phyloP scores from a whole-genome alignment of 2,329 filamentous ascomycete species.

The Sordariomycetes sp. region DNA sequence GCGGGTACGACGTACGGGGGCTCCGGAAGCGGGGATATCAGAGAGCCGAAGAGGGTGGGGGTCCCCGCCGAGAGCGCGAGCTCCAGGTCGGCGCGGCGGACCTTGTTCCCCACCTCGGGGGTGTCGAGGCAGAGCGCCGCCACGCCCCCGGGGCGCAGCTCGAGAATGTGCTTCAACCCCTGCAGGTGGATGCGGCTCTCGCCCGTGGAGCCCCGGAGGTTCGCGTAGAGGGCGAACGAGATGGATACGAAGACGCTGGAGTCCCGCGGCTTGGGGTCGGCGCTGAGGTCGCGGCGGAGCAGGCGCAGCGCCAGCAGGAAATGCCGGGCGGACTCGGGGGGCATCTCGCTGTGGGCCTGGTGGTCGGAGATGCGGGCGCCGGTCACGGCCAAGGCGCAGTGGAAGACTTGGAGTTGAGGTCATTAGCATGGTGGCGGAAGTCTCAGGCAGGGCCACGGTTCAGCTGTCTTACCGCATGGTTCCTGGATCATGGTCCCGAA shows the following conservation, averaged over 20 bases:
- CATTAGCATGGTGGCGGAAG: neutral
- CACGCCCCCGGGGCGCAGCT: neutral
- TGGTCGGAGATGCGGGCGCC: neutral
- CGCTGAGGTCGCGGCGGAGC: neutral
- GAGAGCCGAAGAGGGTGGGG: neutral
- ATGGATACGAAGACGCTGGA: neutral
- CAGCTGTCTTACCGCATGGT: neutral
- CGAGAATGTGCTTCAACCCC: neutral
- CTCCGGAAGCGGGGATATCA: neutral
- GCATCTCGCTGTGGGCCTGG: neutral
- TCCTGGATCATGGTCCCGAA: neutral
- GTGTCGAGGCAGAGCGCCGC: neutral
- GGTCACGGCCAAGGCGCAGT: neutral
- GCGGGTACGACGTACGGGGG: neutral
- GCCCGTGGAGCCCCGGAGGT: neutral
- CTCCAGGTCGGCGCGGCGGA: neutral
- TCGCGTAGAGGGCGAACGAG: neutral
- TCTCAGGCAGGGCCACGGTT: neutral
- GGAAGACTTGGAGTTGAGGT: neutral
- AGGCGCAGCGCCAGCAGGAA: neutral
- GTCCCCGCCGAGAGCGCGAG: neutral
- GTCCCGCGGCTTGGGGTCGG: neutral
- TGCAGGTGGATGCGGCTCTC: neutral
- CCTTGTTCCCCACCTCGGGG: neutral
- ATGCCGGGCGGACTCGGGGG: neutral